Evolutionary conservation across 768 basidiomycete genomes (phyloP), one percentile per base, ranked within the genome.

Genomic region (Agaricus blazei): DNA sequence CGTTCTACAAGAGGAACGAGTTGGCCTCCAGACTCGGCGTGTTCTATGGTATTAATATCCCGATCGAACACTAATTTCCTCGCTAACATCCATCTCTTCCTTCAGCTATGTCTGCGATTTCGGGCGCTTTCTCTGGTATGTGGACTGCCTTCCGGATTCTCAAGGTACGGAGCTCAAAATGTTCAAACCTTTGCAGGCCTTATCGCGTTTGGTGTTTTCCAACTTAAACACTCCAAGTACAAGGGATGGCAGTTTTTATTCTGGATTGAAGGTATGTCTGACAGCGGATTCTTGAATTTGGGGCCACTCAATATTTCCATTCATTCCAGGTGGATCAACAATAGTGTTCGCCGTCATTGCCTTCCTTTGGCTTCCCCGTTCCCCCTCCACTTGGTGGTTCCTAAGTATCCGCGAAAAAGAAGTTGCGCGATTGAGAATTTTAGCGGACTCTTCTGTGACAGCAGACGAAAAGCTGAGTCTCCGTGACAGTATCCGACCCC

Each of bases 161-260:
- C 34, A n/a, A 2, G 12, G 19, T 28, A 24, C 42, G 1, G 48
- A 8, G 23, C 27, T 1, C 7, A 45, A 11, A 27, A 8, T 29
- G 28, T n/a, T 28, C 15, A 23, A n/a, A 6, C 12, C 29, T 43
- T 42, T 23, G 29, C 40, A 70, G 76, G 77, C 43, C 69, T 79
- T 11, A 74, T 79, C 48, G 76, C 78, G 1, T 80, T 75, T 58
- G 79, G 76, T 31, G 75, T 77, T n/a, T 81, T 81, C 60, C 77
- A 79, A 27, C 73, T 80, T 24, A 54, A 73, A 19, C 64, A 69
- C 52, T 53, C 68, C 3, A 71, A 67, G 19, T 72, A 79, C 58
- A 69, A 78, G 59, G 68, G 72, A 4, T 81, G 79, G 79, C 77
- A 80, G 63, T 79, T 72, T 58, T 60, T 80, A 27, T 80, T 80